Conservation (phyloP, 805 yeast species). For the Kodamaea restingae region DNA sequence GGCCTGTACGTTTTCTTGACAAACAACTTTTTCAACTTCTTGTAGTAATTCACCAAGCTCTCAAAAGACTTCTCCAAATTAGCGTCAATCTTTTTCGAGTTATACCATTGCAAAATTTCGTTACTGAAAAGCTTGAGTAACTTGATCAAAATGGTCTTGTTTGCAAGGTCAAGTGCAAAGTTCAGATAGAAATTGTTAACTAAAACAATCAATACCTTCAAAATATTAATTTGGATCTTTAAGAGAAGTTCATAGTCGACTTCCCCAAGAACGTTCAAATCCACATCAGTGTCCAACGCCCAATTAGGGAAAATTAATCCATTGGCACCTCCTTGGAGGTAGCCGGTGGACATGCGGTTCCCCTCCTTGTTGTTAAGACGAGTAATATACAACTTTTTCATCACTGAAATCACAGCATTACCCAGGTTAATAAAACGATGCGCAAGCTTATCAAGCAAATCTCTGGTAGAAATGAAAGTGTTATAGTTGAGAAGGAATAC, state of each 20-base stretch:
- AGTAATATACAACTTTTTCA: constrained; percentile 28
- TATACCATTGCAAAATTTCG: constrained; percentile 52
- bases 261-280: constrained; percentile 44
- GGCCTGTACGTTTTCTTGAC: constrained; percentile 72
- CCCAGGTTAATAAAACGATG: constrained; percentile 41
- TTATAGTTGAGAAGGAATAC: constrained; percentile 41
- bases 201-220: constrained; percentile 70
- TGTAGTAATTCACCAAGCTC: constrained; percentile 46
- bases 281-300: constrained; percentile 40
- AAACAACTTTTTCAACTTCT: constrained; percentile 62
- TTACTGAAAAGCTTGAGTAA: constrained; percentile 64
- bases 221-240: constrained; percentile 75
- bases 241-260: constrained; percentile 65
- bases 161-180: constrained; percentile 62
- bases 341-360: constrained; percentile 7
- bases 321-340: constrained; percentile 9
- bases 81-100: constrained; percentile 37
- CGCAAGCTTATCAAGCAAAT: constrained; percentile 36
- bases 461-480: constrained; percentile 38
- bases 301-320: constrained; percentile 53
- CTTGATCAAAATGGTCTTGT: constrained; percentile 58
- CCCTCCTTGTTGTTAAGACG: constrained; percentile 11
- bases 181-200: constrained; percentile 71
- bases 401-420: constrained; percentile 41
- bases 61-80: constrained; percentile 35